Evolutionary conservation across 805 yeast species (phyloP).

Genomic region (Candida awuae): DNA sequence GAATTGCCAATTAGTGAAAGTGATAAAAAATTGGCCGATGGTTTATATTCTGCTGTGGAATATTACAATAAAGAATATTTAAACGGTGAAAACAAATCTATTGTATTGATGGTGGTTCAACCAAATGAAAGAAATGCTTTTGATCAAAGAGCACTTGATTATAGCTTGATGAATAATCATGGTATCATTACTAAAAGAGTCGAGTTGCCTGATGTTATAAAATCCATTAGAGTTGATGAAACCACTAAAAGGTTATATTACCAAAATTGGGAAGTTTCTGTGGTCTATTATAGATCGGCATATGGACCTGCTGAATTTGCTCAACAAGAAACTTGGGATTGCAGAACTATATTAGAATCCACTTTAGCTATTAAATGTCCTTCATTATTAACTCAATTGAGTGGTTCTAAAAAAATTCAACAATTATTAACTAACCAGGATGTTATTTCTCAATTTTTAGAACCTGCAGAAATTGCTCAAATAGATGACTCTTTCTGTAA

Average conservation of each 20-base stretch:
- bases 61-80: slow-evolving; percentile 37
- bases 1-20: slow-evolving; percentile 63
- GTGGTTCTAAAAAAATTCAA: slow-evolving; percentile 92
- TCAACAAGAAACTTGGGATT: slow-evolving; percentile 62
- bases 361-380: slow-evolving; percentile 88
- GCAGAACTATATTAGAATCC: slow-evolving; percentile 63
- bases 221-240: slow-evolving; percentile 34
- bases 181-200: slow-evolving; percentile 58
- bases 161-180: slow-evolving; percentile 46
- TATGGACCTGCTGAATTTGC: slow-evolving; percentile 80
- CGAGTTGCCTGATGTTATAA: slow-evolving; percentile 51
- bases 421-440: slow-evolving; percentile 64
- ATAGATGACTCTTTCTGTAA: slow-evolving; percentile 64
- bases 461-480: neutral
- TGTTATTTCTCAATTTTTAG: slow-evolving; percentile 38
- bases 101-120: slow-evolving; percentile 74
- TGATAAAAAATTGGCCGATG: slow-evolving; percentile 50
- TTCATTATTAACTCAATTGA: slow-evolving; percentile 74
- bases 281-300: slow-evolving; percentile 86
- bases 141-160: slow-evolving; percentile 86
- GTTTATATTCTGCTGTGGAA: slow-evolving; percentile 57
- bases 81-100: slow-evolving; percentile 31
- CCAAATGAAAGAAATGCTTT: slow-evolving; percentile 80
- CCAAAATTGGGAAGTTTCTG: slow-evolving; percentile 66
- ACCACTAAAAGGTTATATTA: slow-evolving; percentile 44